Percentiles rank a stretch among this genome's conserved stretches.
phyloP scores from a whole-genome alignment of 2,329 filamentous ascomycete species.

The Metarhizium album region DNA sequence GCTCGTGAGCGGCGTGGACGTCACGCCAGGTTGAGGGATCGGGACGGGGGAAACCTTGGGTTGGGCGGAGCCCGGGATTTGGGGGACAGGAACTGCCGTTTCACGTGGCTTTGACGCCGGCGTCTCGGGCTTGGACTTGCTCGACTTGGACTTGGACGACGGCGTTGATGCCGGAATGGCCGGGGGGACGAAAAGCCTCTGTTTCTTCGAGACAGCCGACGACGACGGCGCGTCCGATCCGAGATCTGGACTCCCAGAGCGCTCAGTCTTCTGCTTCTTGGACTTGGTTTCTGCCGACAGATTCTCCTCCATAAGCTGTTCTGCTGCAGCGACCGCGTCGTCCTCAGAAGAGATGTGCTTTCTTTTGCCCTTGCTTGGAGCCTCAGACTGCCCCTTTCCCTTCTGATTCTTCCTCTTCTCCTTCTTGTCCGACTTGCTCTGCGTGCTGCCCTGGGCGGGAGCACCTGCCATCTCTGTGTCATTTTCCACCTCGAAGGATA shows the following conservation, averaged over 20 bases:
- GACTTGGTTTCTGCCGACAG: conserved; percentile 28
- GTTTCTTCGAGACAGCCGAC: conserved; percentile 16
- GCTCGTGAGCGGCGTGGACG: conserved; percentile 12
- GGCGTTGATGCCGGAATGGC: conserved; percentile 18
- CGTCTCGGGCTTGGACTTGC: conserved; percentile 13
- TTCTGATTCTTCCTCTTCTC: conserved; percentile 16
- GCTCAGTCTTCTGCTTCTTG: conserved; percentile 28
- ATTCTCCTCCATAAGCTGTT: conserved; percentile 25
- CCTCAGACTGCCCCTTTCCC: conserved; percentile 7
- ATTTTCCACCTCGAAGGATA: conserved; percentile 29
- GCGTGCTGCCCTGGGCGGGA: conserved; percentile 19
- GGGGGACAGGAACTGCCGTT: conserved; percentile 24
- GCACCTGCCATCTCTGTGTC: conserved; percentile 34
- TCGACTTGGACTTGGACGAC: conserved; percentile 13
- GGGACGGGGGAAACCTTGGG: conserved; percentile 16
- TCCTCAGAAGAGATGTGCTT: conserved; percentile 27
- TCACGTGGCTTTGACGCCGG: conserved; percentile 18
- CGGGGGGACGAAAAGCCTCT: conserved; percentile 23
- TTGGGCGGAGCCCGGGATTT: conserved; percentile 21
- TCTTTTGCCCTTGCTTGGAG: conserved; percentile 25
- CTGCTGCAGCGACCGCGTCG: conserved; percentile 23
- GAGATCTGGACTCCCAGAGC: conserved; percentile 23
- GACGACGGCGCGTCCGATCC: conserved; percentile 19
- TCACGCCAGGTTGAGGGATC: conserved; percentile 7
- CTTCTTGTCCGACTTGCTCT: conserved; percentile 21